Percentiles rank a stretch among this genome's conserved stretches.
Conservation (phyloP, 73 alveolate species). For the Blepharisma stoltei region DNA sequence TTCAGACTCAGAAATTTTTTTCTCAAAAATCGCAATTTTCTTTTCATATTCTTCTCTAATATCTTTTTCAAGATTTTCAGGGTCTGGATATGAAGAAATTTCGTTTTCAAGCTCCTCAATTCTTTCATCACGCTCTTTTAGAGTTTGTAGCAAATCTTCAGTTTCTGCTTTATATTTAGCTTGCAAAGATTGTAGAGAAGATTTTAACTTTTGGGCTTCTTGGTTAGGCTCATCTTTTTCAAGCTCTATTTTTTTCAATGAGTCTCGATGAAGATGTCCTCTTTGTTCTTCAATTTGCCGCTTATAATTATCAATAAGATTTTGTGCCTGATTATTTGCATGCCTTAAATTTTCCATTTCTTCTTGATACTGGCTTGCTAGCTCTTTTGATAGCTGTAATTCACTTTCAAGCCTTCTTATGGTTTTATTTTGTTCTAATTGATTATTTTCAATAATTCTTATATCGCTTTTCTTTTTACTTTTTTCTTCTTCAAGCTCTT, state of each 20-base stretch:
- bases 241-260: background rate
- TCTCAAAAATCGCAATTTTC: too few relatives aligned
- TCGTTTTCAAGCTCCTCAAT: too few relatives aligned
- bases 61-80: too few relatives aligned
- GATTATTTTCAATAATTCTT: background rate
- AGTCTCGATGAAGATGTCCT: background rate
- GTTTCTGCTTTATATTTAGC: conserved; percentile 10
- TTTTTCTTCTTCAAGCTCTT: background rate
- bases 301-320: background rate
- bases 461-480: background rate
- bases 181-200: background rate
- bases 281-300: background rate
- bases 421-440: background rate
- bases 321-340: background rate
- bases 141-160: background rate
- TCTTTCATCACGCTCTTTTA: background rate
- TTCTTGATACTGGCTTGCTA: background rate
- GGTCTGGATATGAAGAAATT: too few relatives aligned
- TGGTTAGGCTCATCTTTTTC: conserved; percentile 1
- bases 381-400: background rate
- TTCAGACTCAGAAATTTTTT: conserved; percentile 2
- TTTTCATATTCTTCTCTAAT: too few relatives aligned
- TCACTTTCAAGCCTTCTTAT: background rate
- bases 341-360: background rate
- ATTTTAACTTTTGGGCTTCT: background rate